Evolutionary conservation across 495 filamentous ascomycete species (phyloP).

Genomic region (Cetradonia linearis): DNA sequence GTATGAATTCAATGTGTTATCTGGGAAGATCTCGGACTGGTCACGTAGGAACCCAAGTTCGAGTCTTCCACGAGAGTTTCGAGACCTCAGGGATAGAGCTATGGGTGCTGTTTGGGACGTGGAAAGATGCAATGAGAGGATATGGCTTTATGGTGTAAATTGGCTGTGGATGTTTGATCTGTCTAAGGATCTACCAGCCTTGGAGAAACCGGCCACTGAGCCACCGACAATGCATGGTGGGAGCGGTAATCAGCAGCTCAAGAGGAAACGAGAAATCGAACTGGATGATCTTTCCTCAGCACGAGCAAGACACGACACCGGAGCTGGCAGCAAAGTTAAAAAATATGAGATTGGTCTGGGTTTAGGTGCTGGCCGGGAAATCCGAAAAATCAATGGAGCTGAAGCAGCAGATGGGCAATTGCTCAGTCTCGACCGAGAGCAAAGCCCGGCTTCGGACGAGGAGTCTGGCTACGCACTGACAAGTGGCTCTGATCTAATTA

Average conservation of each 20-base stretch:
- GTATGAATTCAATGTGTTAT: slow-evolving; percentile 62
- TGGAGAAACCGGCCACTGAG: slow-evolving; percentile 22
- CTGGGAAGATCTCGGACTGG: slow-evolving; percentile 72
- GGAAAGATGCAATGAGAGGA: slow-evolving; percentile 41
- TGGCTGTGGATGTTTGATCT: slow-evolving; percentile 95
- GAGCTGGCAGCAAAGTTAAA: slow-evolving; percentile 53
- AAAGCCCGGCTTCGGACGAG: slow-evolving; percentile 28
- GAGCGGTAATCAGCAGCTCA: slow-evolving; percentile 32
- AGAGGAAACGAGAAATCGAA: slow-evolving; percentile 34
- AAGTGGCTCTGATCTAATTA: slow-evolving; percentile 9
- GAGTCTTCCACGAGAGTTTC: slow-evolving; percentile 62
- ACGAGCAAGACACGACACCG: slow-evolving; percentile 37
- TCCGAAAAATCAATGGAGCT: slow-evolving; percentile 41
- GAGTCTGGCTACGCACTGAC: neutral
- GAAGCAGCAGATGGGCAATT: slow-evolving; percentile 27
- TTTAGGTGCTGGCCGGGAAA: slow-evolving; percentile 49
- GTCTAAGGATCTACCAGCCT: slow-evolving; percentile 52
- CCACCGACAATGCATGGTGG: slow-evolving; percentile 15
- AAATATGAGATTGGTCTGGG: slow-evolving; percentile 45
- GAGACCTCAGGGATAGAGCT: slow-evolving; percentile 57
- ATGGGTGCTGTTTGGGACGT: slow-evolving; percentile 84
- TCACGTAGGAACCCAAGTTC: slow-evolving; percentile 69
- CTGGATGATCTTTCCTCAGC: slow-evolving; percentile 27
- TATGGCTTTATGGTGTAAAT: slow-evolving; percentile 77
- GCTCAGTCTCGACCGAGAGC: slow-evolving; percentile 23